A percentile compares a stretch with the other conserved stretches of the same genome.
Evolutionary conservation across 345 rosid genomes (phyloP).

Genomic region (Bruguiera parviflora): DNA sequence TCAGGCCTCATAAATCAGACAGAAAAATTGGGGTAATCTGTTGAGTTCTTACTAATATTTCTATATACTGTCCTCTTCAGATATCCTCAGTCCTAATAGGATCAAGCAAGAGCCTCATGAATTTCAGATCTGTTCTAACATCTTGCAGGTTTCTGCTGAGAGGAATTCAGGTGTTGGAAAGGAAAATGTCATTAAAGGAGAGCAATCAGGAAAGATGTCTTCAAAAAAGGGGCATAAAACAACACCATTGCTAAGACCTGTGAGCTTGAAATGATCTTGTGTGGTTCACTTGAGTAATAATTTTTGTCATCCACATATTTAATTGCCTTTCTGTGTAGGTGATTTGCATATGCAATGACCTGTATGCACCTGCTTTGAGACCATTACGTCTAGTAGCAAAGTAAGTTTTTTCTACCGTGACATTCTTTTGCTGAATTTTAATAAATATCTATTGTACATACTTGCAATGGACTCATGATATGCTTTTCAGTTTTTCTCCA

Average conservation of each 20-base stretch:
- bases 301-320: background rate
- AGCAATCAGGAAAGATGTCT: conserved; percentile 43
- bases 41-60: no score
- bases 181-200: conserved; percentile 54
- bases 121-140: conserved; percentile 6
- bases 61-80: no score
- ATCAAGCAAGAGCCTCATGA: background rate
- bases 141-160: conserved; percentile 66
- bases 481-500: no score
- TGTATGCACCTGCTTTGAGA: conserved; percentile 85
- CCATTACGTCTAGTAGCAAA: conserved; percentile 92
- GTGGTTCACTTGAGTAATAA: background rate
- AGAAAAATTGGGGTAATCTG: no score
- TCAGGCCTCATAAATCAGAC: no score
- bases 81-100: no score
- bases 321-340: conserved; percentile 38
- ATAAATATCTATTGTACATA: background rate
- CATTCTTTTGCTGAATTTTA: conserved; percentile 4
- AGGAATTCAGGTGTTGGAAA: conserved; percentile 54
- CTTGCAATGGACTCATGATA: no score
- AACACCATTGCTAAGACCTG: conserved; percentile 73
- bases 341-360: conserved; percentile 87
- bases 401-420: conserved; percentile 41
- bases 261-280: conserved; percentile 41
- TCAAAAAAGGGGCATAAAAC: conserved; percentile 58